Conservation (phyloP, 495 filamentous ascomycete genomes). For the Tuber calosporum region DNA sequence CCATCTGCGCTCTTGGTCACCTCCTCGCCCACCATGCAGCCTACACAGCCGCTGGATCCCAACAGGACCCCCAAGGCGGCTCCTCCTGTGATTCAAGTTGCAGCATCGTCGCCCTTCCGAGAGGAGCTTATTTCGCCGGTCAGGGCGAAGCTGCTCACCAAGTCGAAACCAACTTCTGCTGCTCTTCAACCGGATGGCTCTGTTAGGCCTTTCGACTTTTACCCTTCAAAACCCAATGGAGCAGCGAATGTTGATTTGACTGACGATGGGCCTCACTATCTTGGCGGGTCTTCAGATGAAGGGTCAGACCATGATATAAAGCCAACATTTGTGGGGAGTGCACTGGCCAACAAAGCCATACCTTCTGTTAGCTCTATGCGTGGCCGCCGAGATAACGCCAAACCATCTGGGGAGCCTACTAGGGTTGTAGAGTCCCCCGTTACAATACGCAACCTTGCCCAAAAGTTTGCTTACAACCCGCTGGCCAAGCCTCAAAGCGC, state of each 20-base stretch:
- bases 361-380: conserved; percentile 35
- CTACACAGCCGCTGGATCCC: conserved; percentile 56
- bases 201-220: conserved; percentile 40
- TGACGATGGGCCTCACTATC: conserved; percentile 54
- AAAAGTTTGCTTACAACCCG: conserved; percentile 26
- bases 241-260: conserved; percentile 21
- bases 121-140: conserved; percentile 27
- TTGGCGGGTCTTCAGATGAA: conserved; percentile 55
- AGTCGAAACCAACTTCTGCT: conserved; percentile 5
- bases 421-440: conserved; percentile 30
- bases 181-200: conserved; percentile 27
- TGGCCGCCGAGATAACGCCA: conserved; percentile 27
- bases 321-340: conserved; percentile 44
- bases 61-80: conserved; percentile 40
- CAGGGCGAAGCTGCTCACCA: not conserved
- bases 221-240: conserved; percentile 30
- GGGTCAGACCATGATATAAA: conserved; percentile 56
- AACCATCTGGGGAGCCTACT: conserved; percentile 13
- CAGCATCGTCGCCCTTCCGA: conserved; percentile 68
- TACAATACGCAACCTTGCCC: conserved; percentile 1
- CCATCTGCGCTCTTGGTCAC: conserved; percentile 30
- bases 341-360: conserved; percentile 17
- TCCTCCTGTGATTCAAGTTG: conserved; percentile 64
- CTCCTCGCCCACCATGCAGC: conserved; percentile 51
- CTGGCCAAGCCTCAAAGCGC: conserved; percentile 8